These are phyloP conservation scores for Aureobasidium sp. DNA, from an alignment of 2,329 filamentous ascomycete species.

Conservation along the genomic window DNA sequence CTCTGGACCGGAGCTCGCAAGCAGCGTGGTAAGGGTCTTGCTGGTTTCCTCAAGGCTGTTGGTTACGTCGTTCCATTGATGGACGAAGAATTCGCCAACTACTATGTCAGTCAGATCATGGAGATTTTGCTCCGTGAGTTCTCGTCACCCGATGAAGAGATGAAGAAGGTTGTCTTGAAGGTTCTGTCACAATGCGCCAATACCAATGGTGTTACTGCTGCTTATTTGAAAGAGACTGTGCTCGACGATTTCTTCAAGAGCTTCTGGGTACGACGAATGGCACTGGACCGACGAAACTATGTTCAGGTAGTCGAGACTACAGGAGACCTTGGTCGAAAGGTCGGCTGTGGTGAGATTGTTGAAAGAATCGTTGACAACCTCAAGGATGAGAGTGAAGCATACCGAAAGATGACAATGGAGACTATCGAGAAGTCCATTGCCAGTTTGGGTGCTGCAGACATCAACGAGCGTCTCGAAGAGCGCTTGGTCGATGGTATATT, in stretches of 20 bases:
- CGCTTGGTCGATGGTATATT: constrained; percentile 91
- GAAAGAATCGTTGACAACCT: constrained; percentile 90
- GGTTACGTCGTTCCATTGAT: constrained; percentile 98
- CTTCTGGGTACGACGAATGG: constrained; percentile 97
- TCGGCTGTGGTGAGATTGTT: constrained; percentile 92
- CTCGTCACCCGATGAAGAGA: constrained; percentile 94
- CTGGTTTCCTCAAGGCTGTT: constrained; percentile 93
- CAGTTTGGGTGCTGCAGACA: constrained; percentile 85
- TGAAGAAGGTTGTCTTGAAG: constrained; percentile 99
- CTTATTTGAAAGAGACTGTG: constrained; percentile 91
- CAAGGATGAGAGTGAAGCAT: constrained; percentile 96
- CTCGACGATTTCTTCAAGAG: constrained; percentile 96
- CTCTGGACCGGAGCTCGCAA: constrained; percentile 95
- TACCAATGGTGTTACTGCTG: constrained; percentile 89
- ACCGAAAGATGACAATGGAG: constrained; percentile 98
- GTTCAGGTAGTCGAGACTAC: constrained; percentile 97
- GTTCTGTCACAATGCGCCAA: constrained; percentile 93
- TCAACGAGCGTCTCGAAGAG: constrained; percentile 87
- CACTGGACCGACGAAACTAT: constrained; percentile 94
- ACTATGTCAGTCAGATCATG: constrained; percentile 98
- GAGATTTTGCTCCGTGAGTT: constrained; percentile 95
- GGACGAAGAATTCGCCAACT: constrained; percentile 99
- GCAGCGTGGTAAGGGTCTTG: constrained; percentile 91
- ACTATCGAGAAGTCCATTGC: constrained; percentile 95
- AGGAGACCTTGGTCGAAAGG: constrained; percentile 93